A percentile compares a stretch with the other conserved stretches of the same genome.
Conservation (phyloP, 129 eudicot species). For the Calendula officinalis region DNA sequence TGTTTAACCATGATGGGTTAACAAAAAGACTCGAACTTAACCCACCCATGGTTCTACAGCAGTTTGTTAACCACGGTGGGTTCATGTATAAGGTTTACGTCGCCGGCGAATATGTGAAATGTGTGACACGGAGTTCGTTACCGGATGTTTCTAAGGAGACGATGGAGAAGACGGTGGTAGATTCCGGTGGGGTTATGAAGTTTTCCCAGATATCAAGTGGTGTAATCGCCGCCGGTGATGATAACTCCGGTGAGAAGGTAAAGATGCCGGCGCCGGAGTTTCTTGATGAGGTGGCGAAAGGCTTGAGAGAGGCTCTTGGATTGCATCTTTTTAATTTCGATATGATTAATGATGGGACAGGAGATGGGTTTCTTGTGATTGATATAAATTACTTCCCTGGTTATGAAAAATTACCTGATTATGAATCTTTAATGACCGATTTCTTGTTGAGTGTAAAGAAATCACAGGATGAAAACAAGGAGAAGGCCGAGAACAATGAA, state of each 20-base stretch:
- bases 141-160: constrained; percentile 46
- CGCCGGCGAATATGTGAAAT: constrained; percentile 49
- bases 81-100: constrained; percentile 75
- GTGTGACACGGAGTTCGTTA: constrained; percentile 64
- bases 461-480: constrained; percentile 9
- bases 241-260: not conserved
- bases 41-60: constrained; percentile 63
- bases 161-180: constrained; percentile 15
- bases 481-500: not conserved
- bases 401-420: constrained; percentile 61
- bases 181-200: constrained; percentile 24
- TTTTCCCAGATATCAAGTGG: constrained; percentile 40
- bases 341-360: constrained; percentile 51
- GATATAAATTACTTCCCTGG: constrained; percentile 84
- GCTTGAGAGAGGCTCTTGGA: constrained; percentile 41
- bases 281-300: constrained; percentile 43
- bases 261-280: constrained; percentile 44
- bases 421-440: constrained; percentile 51
- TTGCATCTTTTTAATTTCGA: constrained; percentile 68
- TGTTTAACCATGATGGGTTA: constrained; percentile 49
- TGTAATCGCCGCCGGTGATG: constrained; percentile 22
- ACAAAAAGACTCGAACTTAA: constrained; percentile 22
- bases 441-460: constrained; percentile 40
- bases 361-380: constrained; percentile 52
- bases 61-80: constrained; percentile 85